These are phyloP conservation scores for Lupinus albus DNA, from an alignment of 306 rosid genomes.

Conservation along the genomic window DNA sequence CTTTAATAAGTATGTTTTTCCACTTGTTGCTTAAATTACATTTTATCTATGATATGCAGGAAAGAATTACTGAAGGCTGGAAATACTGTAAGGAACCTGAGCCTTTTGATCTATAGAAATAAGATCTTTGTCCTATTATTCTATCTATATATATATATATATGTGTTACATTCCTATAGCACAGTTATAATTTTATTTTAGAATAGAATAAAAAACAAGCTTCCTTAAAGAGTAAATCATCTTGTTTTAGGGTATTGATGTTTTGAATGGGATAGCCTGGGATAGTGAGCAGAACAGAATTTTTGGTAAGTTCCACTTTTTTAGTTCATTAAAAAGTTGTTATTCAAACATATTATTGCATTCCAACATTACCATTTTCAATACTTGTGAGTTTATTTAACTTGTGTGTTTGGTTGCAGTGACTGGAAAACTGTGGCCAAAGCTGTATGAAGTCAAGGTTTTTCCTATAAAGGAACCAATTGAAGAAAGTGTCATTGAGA, in stretches of 20 bases:
- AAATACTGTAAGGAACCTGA: conserved; percentile 58
- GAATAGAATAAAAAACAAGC: too few relatives aligned
- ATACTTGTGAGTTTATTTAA: conserved; percentile 6
- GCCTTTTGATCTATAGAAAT: conserved; percentile 16
- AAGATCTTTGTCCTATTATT: conserved; percentile 19
- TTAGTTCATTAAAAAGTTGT: neutral
- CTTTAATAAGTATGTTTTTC: conserved; percentile 5
- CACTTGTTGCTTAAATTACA: conserved; percentile 21
- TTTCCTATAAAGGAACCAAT: conserved; percentile 44
- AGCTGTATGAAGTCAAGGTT: conserved; percentile 74
- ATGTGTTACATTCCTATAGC: too few relatives aligned
- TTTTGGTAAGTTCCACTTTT: conserved; percentile 60
- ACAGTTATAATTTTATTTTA: too few relatives aligned
- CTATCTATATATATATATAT: too few relatives aligned
- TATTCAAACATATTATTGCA: too few relatives aligned
- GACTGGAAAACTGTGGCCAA: conserved; percentile 94
- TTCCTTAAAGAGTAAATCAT: too few relatives aligned
- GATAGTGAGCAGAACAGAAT: conserved; percentile 58
- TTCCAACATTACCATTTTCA: too few relatives aligned
- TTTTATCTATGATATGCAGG: conserved; percentile 53
- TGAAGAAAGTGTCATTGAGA: conserved; percentile 47
- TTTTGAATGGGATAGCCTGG: conserved; percentile 96
- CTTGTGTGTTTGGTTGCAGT: conserved; percentile 55
- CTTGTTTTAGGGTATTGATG: conserved; percentile 55
- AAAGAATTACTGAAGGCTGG: conserved; percentile 52